Conservation (phyloP, 768 basidiomycete genomes). For the Leccinellum albellum region DNA sequence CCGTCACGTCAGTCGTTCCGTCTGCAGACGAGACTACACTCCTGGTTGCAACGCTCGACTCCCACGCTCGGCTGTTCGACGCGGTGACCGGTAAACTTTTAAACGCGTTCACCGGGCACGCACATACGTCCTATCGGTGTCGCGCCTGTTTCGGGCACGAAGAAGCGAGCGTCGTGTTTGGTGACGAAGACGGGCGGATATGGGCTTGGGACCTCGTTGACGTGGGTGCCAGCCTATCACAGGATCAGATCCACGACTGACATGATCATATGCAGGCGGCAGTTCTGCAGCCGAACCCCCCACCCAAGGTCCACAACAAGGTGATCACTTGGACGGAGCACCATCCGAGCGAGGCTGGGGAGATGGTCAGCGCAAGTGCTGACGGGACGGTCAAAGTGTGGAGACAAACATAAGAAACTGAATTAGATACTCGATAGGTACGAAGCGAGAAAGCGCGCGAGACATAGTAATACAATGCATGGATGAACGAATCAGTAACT, state of each 20-base stretch:
- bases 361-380: slow-evolving; percentile 86
- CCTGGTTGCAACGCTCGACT: slow-evolving; percentile 81
- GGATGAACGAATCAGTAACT: slow-evolving; percentile 11
- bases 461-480: slow-evolving; percentile 20
- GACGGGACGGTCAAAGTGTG: slow-evolving; percentile 93
- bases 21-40: slow-evolving; percentile 79
- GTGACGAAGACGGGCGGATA: slow-evolving; percentile 85
- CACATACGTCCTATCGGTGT: slow-evolving; percentile 70
- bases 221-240: slow-evolving; percentile 41
- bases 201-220: slow-evolving; percentile 95
- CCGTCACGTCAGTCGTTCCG: slow-evolving; percentile 79
- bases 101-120: slow-evolving; percentile 80
- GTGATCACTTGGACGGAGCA: slow-evolving; percentile 91
- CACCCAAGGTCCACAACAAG: slow-evolving; percentile 75
- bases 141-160: slow-evolving; percentile 79
- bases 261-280: slow-evolving; percentile 51
- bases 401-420: slow-evolving; percentile 42
- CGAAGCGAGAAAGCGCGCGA: background rate
- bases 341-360: slow-evolving; percentile 75
- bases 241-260: slow-evolving; percentile 3
- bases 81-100: slow-evolving; percentile 74
- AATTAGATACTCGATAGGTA: background rate
- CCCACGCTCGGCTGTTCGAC: slow-evolving; percentile 84
- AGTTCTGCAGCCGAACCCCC: slow-evolving; percentile 65
- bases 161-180: slow-evolving; percentile 78